Evolutionary conservation across 352 stramenopile species (phyloP).

Genomic region (Phytophthora rubi): DNA sequence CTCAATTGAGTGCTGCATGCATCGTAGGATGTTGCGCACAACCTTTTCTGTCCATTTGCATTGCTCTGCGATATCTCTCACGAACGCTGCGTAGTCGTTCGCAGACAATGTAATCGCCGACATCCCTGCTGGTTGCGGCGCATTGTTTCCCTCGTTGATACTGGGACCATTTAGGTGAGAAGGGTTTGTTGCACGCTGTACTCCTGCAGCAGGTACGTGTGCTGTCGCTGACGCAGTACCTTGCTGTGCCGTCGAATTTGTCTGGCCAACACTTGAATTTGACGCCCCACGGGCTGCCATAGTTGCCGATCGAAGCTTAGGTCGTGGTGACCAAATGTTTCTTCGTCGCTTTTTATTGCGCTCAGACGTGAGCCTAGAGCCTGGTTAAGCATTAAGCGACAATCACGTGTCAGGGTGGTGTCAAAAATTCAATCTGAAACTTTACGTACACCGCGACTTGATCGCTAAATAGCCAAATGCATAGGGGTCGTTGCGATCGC

Average conservation of each 20-base stretch:
- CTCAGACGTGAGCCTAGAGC: conserved; percentile 16
- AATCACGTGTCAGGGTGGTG: conserved; percentile 9
- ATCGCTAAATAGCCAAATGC: conserved; percentile 56
- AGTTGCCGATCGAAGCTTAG: conserved; percentile 28
- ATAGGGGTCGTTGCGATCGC: conserved; percentile 58
- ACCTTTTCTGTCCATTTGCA: conserved; percentile 45
- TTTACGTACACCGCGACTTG: conserved; percentile 48
- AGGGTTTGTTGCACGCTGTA: background rate
- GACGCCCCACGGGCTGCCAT: conserved; percentile 10
- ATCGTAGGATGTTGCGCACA: conserved; percentile 38
- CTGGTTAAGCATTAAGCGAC: conserved; percentile 15
- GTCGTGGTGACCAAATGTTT: conserved; percentile 21
- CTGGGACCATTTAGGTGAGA: background rate
- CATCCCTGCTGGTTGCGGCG: background rate
- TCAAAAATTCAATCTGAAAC: background rate
- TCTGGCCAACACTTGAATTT: conserved; percentile 7
- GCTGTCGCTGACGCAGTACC: conserved; percentile 4
- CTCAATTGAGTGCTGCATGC: conserved; percentile 48
- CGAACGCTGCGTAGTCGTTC: conserved; percentile 39
- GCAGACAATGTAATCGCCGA: conserved; percentile 16
- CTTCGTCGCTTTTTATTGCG: conserved; percentile 33
- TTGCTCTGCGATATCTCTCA: conserved; percentile 42
- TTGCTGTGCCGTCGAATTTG: background rate
- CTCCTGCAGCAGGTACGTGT: background rate
- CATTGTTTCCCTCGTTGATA: conserved; percentile 7